Conservation (phyloP, 2,329 filamentous ascomycete species). For the Clonostachys chloroleuca region DNA sequence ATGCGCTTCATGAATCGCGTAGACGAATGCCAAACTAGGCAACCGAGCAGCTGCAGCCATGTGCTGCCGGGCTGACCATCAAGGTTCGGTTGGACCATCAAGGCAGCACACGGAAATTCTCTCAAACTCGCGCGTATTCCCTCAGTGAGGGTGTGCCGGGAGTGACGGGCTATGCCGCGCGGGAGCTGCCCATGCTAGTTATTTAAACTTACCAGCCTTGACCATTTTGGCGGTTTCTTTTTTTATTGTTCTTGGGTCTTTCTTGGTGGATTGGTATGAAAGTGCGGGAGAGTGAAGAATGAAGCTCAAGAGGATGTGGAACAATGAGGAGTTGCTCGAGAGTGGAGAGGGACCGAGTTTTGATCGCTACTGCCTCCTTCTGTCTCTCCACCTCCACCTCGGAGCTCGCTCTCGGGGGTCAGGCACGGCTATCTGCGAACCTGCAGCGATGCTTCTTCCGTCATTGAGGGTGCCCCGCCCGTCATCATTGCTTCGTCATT, state of each 20-base stretch:
- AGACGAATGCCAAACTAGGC: not conserved
- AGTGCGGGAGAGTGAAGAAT: not conserved
- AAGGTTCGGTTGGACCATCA: slow-evolving; percentile 1
- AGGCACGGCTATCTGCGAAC: no score
- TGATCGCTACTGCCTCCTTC: no score
- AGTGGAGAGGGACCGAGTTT: not conserved
- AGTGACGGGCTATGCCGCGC: slow-evolving; percentile 10
- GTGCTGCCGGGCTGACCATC: slow-evolving; percentile 1
- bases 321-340: not conserved
- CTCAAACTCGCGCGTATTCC: slow-evolving; percentile 49
- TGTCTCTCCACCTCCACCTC: no score
- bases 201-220: slow-evolving; percentile 79
- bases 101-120: slow-evolving; percentile 37
- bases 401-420: no score
- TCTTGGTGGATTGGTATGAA: not conserved
- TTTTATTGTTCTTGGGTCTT: slow-evolving; percentile 12
- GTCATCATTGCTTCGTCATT: no score
- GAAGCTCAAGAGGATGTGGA: not conserved
- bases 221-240: slow-evolving; percentile 78
- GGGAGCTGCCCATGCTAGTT: not conserved
- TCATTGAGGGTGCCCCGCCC: no score
- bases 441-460: no score
- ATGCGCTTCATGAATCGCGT: not conserved
- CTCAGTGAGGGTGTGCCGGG: slow-evolving; percentile 5
- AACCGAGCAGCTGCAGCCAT: not conserved